Base-by-base conservation (phyloP, 1,284 basidiomycete genomes). In the Phellinidium pouzarii region DNA sequence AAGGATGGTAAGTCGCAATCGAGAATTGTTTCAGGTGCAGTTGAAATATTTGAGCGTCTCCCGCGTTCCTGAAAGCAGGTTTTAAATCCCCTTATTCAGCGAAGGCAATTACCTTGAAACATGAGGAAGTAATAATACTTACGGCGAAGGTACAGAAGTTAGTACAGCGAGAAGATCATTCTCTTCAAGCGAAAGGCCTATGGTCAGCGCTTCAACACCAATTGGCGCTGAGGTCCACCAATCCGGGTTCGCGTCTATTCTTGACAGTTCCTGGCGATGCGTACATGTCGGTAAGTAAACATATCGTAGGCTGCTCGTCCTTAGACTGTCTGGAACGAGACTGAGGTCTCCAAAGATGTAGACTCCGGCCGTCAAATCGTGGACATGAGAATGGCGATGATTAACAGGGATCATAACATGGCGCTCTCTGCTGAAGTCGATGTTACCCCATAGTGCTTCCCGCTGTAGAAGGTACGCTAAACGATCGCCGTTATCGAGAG, bases 91-190 rank as follows among this genome's bases (percentile, higher is more conserved):
- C 14, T 29, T 29, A 34, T 11, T 53, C 20, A 44, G 43, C 6
- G 70, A 27, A 74, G 22, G 4, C 6, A 5, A 19, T 17, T 17
- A 46, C 17, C 22, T 9, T 34, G 20, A 12, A 22, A 25, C n/a
- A n/a, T n/a, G n/a, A n/a, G n/a, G n/a, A n/a, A n/a, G n/a, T n/a
- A n/a, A n/a, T n/a, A 20, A 17, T 41, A 29, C 53, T 52, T 26
- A 56, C 54, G 38, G 41, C 14, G 44, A 22, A 8, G 26, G 41
- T 3, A 38, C 40, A 17, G 54, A 48, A 9, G 54, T 52, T 9
- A 56, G 61, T 27, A 74, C 59, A 2, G 69, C 73, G 14, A 77
- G 65, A 12, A 78, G 61, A 59, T 78, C 74, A 54, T 76, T 73
- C 58, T 77, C 74, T 27, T 73, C 64, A 7, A 76, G 62, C 25